Base-by-base conservation (phyloP, 805 yeast species). In the Zygoascus bituminiphila region DNA sequence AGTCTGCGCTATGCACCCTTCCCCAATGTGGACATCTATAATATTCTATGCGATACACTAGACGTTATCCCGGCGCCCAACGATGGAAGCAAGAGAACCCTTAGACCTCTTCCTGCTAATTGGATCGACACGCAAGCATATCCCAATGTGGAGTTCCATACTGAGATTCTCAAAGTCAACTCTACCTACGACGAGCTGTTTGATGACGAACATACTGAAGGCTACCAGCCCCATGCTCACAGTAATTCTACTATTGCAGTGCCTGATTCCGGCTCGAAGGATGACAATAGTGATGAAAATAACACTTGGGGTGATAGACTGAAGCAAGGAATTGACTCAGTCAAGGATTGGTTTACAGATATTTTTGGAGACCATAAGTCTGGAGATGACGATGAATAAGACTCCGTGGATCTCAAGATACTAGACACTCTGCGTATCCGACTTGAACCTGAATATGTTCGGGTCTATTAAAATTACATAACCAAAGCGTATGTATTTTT, bases 21-120 rank as follows among this genome's bases (percentile, higher is more conserved):
- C 57, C 66, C 72, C 9, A 91, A 88, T 62, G 69, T 75, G 12
- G 85, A 88, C 51, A 72, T 89, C 4, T 89, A 87, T 64, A 78
- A 82, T 54, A 72, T 89, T 21, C 51, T 89, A 2, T 84, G 95
- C 64, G 84, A 83, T 14, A 70, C 84, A 1, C 65, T 85, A 48
- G 67, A 66, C 24, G 54, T 76, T 20, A 59, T 59, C 8, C 82
- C 88, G 0, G 69, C 80, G 6, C 63, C 73, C 0, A 83, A 81
- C 56, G 83, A 84, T 56, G 91, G 91, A 1, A 50, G 54, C 9
- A 36, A 45, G 6, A 58, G 62, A 17, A 49, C 54, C 1, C 49
- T 64, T 26, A 52, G 45, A 19, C 36, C 55, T 20, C 44, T 57
- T 31, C 58, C 62, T 1, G 51, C 56, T 31, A 52, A 52, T 12